Conservation (phyloP, 2,329 filamentous ascomycete genomes). For the Orbilia javanica region DNA sequence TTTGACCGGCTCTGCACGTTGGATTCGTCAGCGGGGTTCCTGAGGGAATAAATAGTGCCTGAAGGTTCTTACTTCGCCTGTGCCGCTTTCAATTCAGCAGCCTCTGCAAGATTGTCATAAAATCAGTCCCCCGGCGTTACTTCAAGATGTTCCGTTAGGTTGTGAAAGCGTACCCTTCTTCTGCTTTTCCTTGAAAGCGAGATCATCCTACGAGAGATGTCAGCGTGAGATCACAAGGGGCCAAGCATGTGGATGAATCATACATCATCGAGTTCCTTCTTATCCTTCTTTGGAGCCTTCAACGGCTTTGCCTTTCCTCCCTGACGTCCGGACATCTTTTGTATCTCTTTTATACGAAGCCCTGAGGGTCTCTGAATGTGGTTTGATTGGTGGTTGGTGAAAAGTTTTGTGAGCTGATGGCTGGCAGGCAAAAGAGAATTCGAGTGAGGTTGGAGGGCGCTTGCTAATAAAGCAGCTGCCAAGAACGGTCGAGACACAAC, state of each 20-base stretch:
- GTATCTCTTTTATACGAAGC: slow-evolving; percentile 9
- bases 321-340: slow-evolving; percentile 62
- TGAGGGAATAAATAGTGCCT: background rate
- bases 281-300: slow-evolving; percentile 62
- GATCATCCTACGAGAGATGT: slow-evolving; percentile 47
- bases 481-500: slow-evolving; percentile 38
- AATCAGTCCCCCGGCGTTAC: slow-evolving; percentile 3
- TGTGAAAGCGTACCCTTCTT: slow-evolving; percentile 58
- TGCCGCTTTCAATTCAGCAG: slow-evolving; percentile 61
- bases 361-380: slow-evolving; percentile 5
- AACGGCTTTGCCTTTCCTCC: slow-evolving; percentile 63
- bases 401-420: slow-evolving; percentile 47
- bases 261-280: slow-evolving; percentile 55
- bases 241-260: background rate
- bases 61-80: slow-evolving; percentile 57
- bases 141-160: background rate
- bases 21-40: slow-evolving; percentile 1
- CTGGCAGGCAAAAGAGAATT: background rate
- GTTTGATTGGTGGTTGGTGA: slow-evolving; percentile 18
- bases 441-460: slow-evolving; percentile 43
- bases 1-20: slow-evolving; percentile 39
- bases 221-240: background rate
- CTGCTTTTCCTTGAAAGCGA: slow-evolving; percentile 62
- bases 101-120: slow-evolving; percentile 57
- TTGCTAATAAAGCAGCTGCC: slow-evolving; percentile 50